Conservation (phyloP, 176 grass and related monocot species). For the Eleusine coracana region DNA sequence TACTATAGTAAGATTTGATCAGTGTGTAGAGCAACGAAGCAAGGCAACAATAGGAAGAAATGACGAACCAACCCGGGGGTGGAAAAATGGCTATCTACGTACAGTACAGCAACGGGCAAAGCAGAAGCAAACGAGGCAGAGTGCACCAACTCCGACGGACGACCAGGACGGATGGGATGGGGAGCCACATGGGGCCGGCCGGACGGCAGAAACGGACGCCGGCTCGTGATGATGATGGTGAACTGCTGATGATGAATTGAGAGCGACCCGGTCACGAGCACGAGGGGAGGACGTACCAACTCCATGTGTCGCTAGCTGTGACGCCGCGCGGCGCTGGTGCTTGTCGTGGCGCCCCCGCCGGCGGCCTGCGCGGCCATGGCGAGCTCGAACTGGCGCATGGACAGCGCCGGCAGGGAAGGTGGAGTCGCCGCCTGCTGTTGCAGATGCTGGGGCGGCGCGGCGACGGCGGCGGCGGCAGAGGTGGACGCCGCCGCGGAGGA, state of each 20-base stretch:
- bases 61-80: neutral
- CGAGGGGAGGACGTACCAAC: neutral
- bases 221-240: conserved; percentile 31
- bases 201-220: conserved; percentile 32
- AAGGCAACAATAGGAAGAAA: conserved; percentile 32
- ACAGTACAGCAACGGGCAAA: conserved; percentile 21
- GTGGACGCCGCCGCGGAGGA: neutral
- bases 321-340: neutral
- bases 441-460: neutral
- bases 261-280: neutral
- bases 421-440: neutral
- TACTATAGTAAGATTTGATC: neutral
- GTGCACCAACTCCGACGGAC: conserved; percentile 1
- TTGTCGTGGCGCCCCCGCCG: neutral
- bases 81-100: conserved; percentile 25
- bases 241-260: neutral
- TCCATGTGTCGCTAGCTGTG: conserved; percentile 31
- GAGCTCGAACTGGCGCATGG: conserved; percentile 71
- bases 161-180: neutral
- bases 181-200: neutral
- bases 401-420: conserved; percentile 40
- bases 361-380: conserved; percentile 66
- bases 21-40: neutral
- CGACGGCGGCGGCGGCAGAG: neutral
- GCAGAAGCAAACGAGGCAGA: conserved; percentile 24